These are phyloP conservation scores for Tilletia setariae DNA, from an alignment of 1,284 basidiomycete genomes.

Conservation along the genomic window DNA sequence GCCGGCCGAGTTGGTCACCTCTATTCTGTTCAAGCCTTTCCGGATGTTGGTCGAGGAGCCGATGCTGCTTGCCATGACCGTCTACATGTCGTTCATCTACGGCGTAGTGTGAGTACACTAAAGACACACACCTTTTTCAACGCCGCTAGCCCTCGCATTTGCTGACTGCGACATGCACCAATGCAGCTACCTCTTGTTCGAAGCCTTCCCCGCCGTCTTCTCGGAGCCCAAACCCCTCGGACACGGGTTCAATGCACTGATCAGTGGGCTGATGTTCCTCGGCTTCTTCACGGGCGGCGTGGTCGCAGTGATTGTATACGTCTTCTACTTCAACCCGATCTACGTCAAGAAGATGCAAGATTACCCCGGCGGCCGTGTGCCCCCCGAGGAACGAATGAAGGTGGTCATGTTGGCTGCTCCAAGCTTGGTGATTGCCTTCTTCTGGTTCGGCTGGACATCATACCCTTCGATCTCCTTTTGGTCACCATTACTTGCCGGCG, in stretches of 20 bases:
- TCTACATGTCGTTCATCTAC: slow-evolving; percentile 74
- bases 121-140: too few species aligned
- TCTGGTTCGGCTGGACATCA: slow-evolving; percentile 47
- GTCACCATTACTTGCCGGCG: slow-evolving; percentile 59
- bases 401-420: slow-evolving; percentile 50
- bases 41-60: slow-evolving; percentile 66
- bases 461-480: slow-evolving; percentile 53
- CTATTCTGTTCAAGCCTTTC: slow-evolving; percentile 65
- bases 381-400: slow-evolving; percentile 47
- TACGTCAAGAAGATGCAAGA: slow-evolving; percentile 34
- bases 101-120: slow-evolving; percentile 45
- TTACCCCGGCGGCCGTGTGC: slow-evolving; percentile 41
- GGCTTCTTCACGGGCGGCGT: slow-evolving; percentile 50
- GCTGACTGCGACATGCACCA: too few species aligned
- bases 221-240: slow-evolving; percentile 19
- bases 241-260: slow-evolving; percentile 46
- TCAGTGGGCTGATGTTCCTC: slow-evolving; percentile 52
- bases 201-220: slow-evolving; percentile 54
- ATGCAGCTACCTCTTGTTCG: slow-evolving; percentile 41
- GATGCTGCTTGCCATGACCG: slow-evolving; percentile 69
- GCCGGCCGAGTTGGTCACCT: slow-evolving; percentile 57
- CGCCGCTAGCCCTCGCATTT: too few species aligned
- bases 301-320: slow-evolving; percentile 31
- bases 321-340: slow-evolving; percentile 38
- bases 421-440: slow-evolving; percentile 36